Base-by-base conservation (phyloP, 805 yeast species). In the Candida ficus region DNA sequence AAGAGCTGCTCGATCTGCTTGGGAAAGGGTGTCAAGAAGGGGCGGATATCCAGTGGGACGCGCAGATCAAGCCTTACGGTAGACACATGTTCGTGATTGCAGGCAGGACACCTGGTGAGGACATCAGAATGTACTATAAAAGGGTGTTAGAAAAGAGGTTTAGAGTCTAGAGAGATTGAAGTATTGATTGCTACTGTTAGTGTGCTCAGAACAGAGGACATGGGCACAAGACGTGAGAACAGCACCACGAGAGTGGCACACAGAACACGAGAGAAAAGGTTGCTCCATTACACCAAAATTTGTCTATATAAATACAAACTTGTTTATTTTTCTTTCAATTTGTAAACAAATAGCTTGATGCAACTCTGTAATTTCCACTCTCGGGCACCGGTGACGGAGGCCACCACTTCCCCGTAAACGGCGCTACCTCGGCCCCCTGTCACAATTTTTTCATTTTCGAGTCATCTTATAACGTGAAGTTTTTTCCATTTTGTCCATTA, bases 141-240 rank as follows among this genome's bases (percentile, higher is more conserved):
- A 8, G 3, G 16, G 23, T 25, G 9, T 13, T 25, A 5, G 13
- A 6, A 14, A 28, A 8, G 11, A n/a, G 5, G n/a, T 14, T 28
- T 16, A 28, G 7, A 11, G n/a, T 12, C 16, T 26, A 26, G 19
- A 31, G n/a, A 26, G 18, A 20, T 14, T 31, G 21, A 14, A 27
- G 33, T 36, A 37, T 34, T 19, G 7, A 35, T 6, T 6, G 5
- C 28, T 39, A 39, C 42, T 29, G 19, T 25, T 29, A 5, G 27
- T 5, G 46, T 66, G 68, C 12, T 54, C 53, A 3, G 53, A 48
- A 35, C 70, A 66, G 17, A 66, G 44, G 1, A 60, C 52, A 45
- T 65, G 69, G 4, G 68, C 69, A 50, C 70, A 66, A 3, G 68
- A 63, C 1, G 67, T 64, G 35, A 66, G n/a, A n/a, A n/a, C n/a